A percentile compares a stretch with the other conserved stretches of the same genome.
These are phyloP conservation scores for Fusarium sp. DNA, from an alignment of 2,329 filamentous ascomycete genomes.

Conservation along the genomic window DNA sequence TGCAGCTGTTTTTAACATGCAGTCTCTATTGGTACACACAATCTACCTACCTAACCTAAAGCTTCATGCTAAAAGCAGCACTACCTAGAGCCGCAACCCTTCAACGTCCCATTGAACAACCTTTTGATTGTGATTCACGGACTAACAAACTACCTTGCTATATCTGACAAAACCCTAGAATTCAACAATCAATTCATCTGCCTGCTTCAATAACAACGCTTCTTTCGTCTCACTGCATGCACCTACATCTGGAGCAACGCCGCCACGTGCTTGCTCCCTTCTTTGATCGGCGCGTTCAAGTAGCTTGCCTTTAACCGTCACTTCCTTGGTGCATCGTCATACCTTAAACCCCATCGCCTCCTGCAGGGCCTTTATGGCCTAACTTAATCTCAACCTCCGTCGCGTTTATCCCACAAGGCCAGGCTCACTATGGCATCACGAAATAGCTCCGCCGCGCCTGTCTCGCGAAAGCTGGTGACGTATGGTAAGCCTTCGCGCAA, in stretches of 20 bases:
- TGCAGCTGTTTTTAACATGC: slow-evolving; percentile 21
- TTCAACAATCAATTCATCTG: slow-evolving; percentile 4
- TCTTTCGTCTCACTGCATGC: slow-evolving; percentile 13
- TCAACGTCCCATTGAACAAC: slow-evolving; percentile 6
- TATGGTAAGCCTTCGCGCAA: slow-evolving; percentile 47
- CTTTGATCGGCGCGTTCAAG: slow-evolving; percentile 8
- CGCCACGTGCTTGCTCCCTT: slow-evolving; percentile 15
- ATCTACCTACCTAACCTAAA: slow-evolving; percentile 3
- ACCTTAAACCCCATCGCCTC: slow-evolving; percentile 3
- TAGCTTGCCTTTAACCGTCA: slow-evolving; percentile 9
- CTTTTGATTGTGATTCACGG: slow-evolving; percentile 14
- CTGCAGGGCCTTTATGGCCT: slow-evolving; percentile 18
- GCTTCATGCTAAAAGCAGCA: slow-evolving; percentile 13
- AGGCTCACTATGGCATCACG: slow-evolving; percentile 36
- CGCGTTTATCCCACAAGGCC: slow-evolving; percentile 12
- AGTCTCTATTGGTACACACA: not conserved
- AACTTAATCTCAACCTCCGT: slow-evolving; percentile 13
- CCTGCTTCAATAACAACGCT: slow-evolving; percentile 1
- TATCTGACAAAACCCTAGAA: not conserved
- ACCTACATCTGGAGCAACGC: slow-evolving; percentile 12
- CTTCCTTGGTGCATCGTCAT: slow-evolving; percentile 1
- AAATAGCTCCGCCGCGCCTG: slow-evolving; percentile 36
- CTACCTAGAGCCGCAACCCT: slow-evolving; percentile 11
- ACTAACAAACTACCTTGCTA: not conserved
- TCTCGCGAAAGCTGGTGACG: slow-evolving; percentile 42